Evolutionary conservation across 2,329 filamentous ascomycete genomes (phyloP), one percentile per base, ranked within the genome.

Genomic region (Aschersonia sp.): DNA sequence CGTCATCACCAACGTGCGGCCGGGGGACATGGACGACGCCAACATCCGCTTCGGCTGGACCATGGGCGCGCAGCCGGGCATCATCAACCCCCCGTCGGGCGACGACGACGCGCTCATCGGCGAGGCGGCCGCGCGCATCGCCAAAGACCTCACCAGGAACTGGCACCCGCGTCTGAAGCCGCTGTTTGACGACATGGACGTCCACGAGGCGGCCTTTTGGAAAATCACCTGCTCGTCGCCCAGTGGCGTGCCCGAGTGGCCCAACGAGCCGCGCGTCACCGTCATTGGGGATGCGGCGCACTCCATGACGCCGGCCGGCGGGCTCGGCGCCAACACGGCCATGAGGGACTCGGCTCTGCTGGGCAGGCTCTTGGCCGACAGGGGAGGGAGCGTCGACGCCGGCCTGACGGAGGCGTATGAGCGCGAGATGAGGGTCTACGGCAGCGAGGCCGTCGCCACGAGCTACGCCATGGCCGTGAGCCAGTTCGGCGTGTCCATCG

Each of bases 201-300:
- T 71, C 48, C 52, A 60, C 0, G 75, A 82, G 52, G 74, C 78
- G 0, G 78, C 79, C 0, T 82, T 83, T 53, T 82, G 77, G 76
- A 82, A 80, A 54, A 81, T 83, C 45, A 81, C 78, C 2, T 82
- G 76, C 53, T 80, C 77, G 0, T 72, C 68, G 0, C 78, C 78
- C 0, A 66, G 66, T 1, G 77, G 78, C 1, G 75, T 82, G 0
- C 78, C 79, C 0, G 66, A 73, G 43, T 82, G 79, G 79, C 54
- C 62, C 6, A 81, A 77, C 43, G 70, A 78, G 47, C 68, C 72
- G 0, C 67, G 77, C 0, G 75, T 79, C 7, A 79, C 76, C 0
- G 65, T 78, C 1, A 73, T 80, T 47, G 77, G 77, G 1, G 76
- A 80, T 53, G 75, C 76, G 0, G 74, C 61, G 3, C 76, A 79